Evolutionary conservation across 2,329 filamentous ascomycete genomes (phyloP).

Genomic region (Ascochyta rabiei): DNA sequence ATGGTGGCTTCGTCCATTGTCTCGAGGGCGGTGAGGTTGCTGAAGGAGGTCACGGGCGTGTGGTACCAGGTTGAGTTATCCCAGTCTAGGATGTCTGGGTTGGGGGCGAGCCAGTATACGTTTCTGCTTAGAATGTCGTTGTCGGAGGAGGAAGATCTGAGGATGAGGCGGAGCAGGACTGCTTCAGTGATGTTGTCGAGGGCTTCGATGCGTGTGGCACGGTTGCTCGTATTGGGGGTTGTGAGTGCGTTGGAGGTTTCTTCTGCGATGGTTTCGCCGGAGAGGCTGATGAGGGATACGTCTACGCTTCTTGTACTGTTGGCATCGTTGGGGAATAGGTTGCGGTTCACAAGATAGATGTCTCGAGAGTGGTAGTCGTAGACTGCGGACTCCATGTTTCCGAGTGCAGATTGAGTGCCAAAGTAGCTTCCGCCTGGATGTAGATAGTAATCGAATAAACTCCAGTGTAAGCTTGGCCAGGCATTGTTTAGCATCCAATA

Average conservation of each 20-base stretch:
- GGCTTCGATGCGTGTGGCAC: slow-evolving; percentile 18
- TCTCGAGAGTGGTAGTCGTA: slow-evolving; percentile 58
- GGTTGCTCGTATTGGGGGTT: slow-evolving; percentile 51
- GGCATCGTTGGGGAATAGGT: slow-evolving; percentile 47
- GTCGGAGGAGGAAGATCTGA: slow-evolving; percentile 36
- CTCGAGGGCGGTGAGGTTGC: slow-evolving; percentile 56
- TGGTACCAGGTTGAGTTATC: slow-evolving; percentile 63
- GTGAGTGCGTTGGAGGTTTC: slow-evolving; percentile 33
- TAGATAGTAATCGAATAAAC: slow-evolving; percentile 68
- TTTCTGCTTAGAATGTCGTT: slow-evolving; percentile 58
- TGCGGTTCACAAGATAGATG: slow-evolving; percentile 63
- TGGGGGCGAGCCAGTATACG: slow-evolving; percentile 63
- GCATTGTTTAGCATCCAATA: slow-evolving; percentile 73
- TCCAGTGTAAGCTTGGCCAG: slow-evolving; percentile 70
- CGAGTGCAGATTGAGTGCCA: slow-evolving; percentile 59
- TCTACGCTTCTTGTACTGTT: slow-evolving; percentile 48
- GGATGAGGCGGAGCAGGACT: slow-evolving; percentile 58
- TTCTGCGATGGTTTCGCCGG: slow-evolving; percentile 49
- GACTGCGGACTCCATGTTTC: slow-evolving; percentile 58
- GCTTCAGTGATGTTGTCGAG: slow-evolving; percentile 50
- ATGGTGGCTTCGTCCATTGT: slow-evolving; percentile 21
- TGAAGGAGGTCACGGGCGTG: slow-evolving; percentile 62
- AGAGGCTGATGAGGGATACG: slow-evolving; percentile 57
- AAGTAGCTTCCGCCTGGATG: slow-evolving; percentile 65
- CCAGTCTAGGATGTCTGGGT: slow-evolving; percentile 61